Conservation (phyloP, 108 stramenopile genomes). For the Conticribra weissflogii region DNA sequence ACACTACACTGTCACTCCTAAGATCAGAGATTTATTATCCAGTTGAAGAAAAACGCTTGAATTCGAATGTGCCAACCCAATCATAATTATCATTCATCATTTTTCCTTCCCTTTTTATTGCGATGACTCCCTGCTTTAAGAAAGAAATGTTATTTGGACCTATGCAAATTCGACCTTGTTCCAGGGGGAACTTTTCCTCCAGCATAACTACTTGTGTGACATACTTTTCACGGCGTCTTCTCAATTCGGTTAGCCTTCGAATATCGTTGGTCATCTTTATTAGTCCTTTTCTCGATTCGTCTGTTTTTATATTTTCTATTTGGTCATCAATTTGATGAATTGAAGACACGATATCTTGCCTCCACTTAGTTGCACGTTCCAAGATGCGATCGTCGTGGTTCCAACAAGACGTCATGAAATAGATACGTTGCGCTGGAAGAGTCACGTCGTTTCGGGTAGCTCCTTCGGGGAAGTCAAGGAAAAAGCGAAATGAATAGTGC, state of each 20-base stretch:
- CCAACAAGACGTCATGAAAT: constrained; percentile 46
- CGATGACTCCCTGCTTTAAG: constrained; percentile 40
- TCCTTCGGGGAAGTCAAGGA: constrained; percentile 49
- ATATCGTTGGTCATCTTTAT: constrained; percentile 19
- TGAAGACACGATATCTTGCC: background rate
- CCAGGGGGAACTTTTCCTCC: constrained; percentile 35
- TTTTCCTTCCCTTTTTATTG: constrained; percentile 38
- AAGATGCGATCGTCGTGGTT: background rate
- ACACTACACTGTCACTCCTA: too few species aligned
- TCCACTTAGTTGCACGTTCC: constrained; percentile 2
- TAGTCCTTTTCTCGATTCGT: background rate
- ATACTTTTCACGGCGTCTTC: constrained; percentile 11
- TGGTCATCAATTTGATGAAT: constrained; percentile 13
- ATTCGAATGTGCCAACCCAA: constrained; percentile 43
- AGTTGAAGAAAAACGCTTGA: constrained; percentile 3
- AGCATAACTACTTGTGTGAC: constrained; percentile 17
- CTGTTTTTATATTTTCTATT: constrained; percentile 5
- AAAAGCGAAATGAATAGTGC: constrained; percentile 40
- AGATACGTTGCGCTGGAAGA: constrained; percentile 46
- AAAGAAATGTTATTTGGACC: constrained; percentile 44
- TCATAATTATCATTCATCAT: constrained; percentile 45
- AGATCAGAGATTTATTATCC: too few species aligned
- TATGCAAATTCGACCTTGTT: constrained; percentile 1
- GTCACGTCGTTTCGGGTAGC: constrained; percentile 44
- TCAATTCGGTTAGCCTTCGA: constrained; percentile 16